Conservation (phyloP, 2,329 filamentous ascomycete species). For the Fusarium ramigenum region DNA sequence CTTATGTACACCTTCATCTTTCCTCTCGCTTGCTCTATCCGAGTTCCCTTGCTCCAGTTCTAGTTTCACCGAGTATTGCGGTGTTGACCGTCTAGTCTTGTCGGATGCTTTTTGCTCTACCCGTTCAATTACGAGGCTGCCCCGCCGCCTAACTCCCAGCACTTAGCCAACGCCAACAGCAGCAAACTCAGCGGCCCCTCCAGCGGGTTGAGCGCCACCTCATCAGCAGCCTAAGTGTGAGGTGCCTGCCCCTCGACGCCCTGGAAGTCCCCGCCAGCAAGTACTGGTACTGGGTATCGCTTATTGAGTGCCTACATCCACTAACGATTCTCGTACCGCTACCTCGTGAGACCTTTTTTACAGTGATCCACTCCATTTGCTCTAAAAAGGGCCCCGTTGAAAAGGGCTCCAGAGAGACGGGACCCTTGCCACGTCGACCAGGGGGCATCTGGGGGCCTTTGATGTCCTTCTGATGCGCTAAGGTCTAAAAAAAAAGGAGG, state of each 20-base stretch:
- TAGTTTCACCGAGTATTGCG: slow-evolving; percentile 26
- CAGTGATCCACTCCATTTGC: slow-evolving; percentile 11
- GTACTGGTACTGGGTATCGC: slow-evolving; percentile 20
- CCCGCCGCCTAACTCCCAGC: slow-evolving; percentile 28
- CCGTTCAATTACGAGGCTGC: slow-evolving; percentile 33
- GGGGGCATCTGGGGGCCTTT: slow-evolving; percentile 25
- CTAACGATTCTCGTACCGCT: slow-evolving; percentile 14
- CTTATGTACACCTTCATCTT: background rate
- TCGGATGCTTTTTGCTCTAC: slow-evolving; percentile 9
- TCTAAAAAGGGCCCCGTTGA: slow-evolving; percentile 18
- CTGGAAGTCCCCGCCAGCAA: slow-evolving; percentile 12
- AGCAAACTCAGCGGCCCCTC: slow-evolving; percentile 26
- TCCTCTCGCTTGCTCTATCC: slow-evolving; percentile 5
- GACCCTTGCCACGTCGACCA: slow-evolving; percentile 35
- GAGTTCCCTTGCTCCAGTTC: slow-evolving; percentile 1
- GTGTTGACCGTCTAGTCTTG: slow-evolving; percentile 11
- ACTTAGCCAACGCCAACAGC: slow-evolving; percentile 12
- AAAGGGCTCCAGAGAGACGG: slow-evolving; percentile 28
- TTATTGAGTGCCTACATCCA: background rate
- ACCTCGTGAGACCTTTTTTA: slow-evolving; percentile 20
- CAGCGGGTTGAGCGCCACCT: slow-evolving; percentile 35
- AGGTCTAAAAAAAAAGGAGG: slow-evolving; percentile 9
- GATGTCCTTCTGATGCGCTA: slow-evolving; percentile 19
- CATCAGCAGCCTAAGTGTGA: slow-evolving; percentile 16
- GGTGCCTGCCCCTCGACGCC: slow-evolving; percentile 2